Conservation (phyloP, 139 green algal species). For the Spirogloea muscicola region DNA sequence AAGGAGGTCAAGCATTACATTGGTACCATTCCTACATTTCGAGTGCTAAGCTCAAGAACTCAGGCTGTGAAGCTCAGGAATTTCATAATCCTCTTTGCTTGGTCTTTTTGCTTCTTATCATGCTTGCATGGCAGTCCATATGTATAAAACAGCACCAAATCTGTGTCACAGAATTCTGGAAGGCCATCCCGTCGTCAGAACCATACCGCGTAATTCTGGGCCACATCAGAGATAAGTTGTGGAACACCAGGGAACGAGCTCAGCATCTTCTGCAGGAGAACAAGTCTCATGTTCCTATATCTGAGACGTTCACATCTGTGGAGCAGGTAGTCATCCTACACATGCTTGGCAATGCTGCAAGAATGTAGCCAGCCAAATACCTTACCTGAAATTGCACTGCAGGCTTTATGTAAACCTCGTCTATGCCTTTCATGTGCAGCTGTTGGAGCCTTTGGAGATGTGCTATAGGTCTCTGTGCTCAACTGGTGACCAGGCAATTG, state of each 20-base stretch:
- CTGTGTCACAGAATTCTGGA: slow-evolving; percentile 58
- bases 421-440: too few relatives aligned
- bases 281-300: slow-evolving; percentile 6
- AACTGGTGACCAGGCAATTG: slow-evolving; percentile 75
- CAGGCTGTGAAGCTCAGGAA: too few relatives aligned
- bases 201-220: slow-evolving; percentile 88
- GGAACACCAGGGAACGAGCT: slow-evolving; percentile 76
- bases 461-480: slow-evolving; percentile 86
- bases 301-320: slow-evolving; percentile 50
- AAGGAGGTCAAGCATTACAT: slow-evolving; percentile 33
- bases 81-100: too few relatives aligned
- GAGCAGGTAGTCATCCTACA: slow-evolving; percentile 52
- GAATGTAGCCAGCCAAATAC: too few relatives aligned
- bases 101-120: too few relatives aligned
- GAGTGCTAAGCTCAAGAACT: too few relatives aligned
- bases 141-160: too few relatives aligned
- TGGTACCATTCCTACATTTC: too few relatives aligned
- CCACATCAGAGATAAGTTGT: slow-evolving; percentile 78
- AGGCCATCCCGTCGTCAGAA: slow-evolving; percentile 55
- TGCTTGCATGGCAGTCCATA: too few relatives aligned
- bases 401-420: too few relatives aligned
- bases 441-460: slow-evolving; percentile 71
- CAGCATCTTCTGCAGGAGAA: slow-evolving; percentile 59
- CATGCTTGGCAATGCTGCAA: too few relatives aligned
- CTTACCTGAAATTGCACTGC: too few relatives aligned